Conservation (phyloP, 257 asterid species). For the Linaria vulgaris region DNA sequence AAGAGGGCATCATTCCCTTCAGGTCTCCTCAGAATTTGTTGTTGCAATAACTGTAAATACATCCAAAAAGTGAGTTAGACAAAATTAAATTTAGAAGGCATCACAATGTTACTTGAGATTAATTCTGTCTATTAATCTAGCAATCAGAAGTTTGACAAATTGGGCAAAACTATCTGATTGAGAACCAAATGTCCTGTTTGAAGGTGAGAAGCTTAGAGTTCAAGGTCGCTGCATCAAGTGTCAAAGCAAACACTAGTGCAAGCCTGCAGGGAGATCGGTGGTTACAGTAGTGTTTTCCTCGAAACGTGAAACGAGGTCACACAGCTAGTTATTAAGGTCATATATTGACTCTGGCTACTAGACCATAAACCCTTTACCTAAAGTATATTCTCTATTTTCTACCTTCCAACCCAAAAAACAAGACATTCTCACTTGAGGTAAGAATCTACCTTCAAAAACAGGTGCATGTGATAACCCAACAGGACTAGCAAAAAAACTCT, state of each 20-base stretch:
- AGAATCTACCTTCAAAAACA: too few relatives aligned
- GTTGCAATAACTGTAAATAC: constrained; percentile 61
- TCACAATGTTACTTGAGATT: not conserved
- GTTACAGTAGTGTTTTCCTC: not conserved
- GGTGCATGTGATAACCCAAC: too few relatives aligned
- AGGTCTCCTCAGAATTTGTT: constrained; percentile 78
- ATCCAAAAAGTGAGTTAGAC: constrained; percentile 19
- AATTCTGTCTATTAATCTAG: not conserved
- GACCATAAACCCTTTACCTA: too few relatives aligned
- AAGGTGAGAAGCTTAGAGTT: not conserved
- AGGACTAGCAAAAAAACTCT: too few relatives aligned
- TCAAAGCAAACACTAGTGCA: not conserved
- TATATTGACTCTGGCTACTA: too few relatives aligned
- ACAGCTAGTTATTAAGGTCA: not conserved
- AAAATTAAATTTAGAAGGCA: too few relatives aligned
- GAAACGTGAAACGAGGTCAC: not conserved
- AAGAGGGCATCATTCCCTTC: constrained; percentile 77
- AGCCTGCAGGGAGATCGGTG: not conserved
- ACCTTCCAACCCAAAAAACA: too few relatives aligned
- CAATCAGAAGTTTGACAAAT: not conserved
- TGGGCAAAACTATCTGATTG: not conserved
- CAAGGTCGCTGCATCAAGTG: not conserved
- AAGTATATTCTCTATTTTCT: too few relatives aligned
- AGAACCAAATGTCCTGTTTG: not conserved
- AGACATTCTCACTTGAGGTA: too few relatives aligned